Evolutionary conservation across 164 flowering plant genomes (phyloP), one percentile per base, ranked within the genome.

Genomic region (Piper longum): DNA sequence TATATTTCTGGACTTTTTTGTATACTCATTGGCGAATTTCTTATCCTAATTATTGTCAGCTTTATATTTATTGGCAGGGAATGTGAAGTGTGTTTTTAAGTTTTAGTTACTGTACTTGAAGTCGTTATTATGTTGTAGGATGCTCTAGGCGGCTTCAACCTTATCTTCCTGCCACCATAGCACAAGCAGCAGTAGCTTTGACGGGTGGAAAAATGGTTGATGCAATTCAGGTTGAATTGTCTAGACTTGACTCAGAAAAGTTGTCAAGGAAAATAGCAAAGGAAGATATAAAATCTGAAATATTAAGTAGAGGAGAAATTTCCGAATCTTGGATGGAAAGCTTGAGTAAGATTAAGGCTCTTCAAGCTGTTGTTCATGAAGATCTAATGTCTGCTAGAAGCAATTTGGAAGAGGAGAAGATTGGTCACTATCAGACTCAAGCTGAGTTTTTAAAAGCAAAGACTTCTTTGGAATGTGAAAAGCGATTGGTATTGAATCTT

Each of bases 131-230:
- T 60, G 70, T 74, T 72, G 64, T 82, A 93, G 98, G 98, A 67
- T 80, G 80, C 70, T 79, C 74, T 69, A 86, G 73, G 79, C 84
- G 97, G 55, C 73, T 90, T 73, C 95, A 93, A 73, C 97, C 97
- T 66, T 72, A 66, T 62, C 85, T 79, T 66, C 97, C 97, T 69
- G 78, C 81, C 65, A 88, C 98, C 52, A 84, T 77, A 69, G 92
- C 89, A 40, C 98, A 93, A 73, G 96, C 92, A 63, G 96, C 91
- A 17, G 96, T 86, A 44, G 87, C 96, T 55, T 75, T 89, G 64
- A 75, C 88, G 57, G 76, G 89, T 70, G 97, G 97, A 63, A 77
- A 88, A 75, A 82, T 83, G 84, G 36, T 69, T 40, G 76, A 78
- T 70, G 86, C 80, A 65, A 82, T 90, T 66, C 59, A 26, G 43